Base-by-base conservation (phyloP, 331 rosid genomes). In the Pyracantha coccinea region DNA sequence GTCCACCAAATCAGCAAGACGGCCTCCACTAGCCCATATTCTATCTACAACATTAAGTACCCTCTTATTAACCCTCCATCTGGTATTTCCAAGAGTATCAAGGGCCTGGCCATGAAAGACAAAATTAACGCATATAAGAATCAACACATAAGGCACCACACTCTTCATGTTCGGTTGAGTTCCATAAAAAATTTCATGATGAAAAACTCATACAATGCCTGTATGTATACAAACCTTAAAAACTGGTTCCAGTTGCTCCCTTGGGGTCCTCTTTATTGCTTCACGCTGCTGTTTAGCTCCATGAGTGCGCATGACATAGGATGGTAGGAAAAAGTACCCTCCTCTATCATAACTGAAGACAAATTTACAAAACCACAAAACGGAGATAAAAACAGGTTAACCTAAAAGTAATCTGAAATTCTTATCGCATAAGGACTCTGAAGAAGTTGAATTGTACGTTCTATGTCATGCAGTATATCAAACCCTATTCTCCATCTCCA, bases 221-320 rank as follows among this genome's bases (percentile, higher is more conserved):
- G 71, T 66, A 72, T 68, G 74, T 41, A 79, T 76, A 77, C 88
- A 65, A 74, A 95, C 99, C 99, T 92, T 86, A 84, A 87, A 90
- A 74, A 95, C 88, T 33, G 90, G 88, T 82, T 85, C 83, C 41
- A 95, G 77, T 82, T 92, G 97, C 82, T 84, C 80, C 86, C 71
- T 79, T 45, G 96, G 92, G 55, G 86, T 81, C 78, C 79, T 89
- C 86, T 89, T 95, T 79, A 95, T 76, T 65, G 96, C 97, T 76
- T 87, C 96, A 65, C 99, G 97, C 76, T 95, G 99, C 83, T 87
- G 93, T 83, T 77, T 89, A 69, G 87, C 88, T 84, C 99, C 99
- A 81, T 88, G 99, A 73, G 86, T 90, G 71, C 99, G 99, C 97
- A 95, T 95, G 82, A 90, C 80, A 74, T 87, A 84, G 62, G 96